These are phyloP conservation scores for Glaciozyma antarctica DNA, from an alignment of 768 basidiomycete genomes.

Conservation along the genomic window DNA sequence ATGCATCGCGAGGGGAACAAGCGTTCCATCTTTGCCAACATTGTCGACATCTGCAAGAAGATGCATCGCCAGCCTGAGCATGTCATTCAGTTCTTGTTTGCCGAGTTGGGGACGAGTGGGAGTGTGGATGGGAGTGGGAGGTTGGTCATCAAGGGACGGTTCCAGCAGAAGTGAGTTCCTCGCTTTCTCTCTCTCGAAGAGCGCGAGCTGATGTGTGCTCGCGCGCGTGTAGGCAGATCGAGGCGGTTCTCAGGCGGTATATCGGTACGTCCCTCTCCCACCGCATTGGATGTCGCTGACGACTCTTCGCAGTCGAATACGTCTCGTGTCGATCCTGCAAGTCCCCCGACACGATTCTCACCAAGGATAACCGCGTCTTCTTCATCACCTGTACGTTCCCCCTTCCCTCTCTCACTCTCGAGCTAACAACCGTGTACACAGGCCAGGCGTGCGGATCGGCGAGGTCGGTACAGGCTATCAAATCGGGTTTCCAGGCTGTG, in stretches of 20 bases:
- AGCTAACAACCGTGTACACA: conserved; percentile 47
- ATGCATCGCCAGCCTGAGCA: conserved; percentile 98
- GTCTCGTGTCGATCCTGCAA: conserved; percentile 99
- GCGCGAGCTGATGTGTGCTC: neutral
- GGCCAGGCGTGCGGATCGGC: conserved; percentile 84
- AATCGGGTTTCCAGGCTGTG: conserved; percentile 37
- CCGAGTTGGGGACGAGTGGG: conserved; percentile 97
- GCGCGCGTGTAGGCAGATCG: conserved; percentile 53
- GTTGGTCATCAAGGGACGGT: conserved; percentile 92
- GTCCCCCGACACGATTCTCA: conserved; percentile 89
- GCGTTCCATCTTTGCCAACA: conserved; percentile 92
- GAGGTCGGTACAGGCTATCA: conserved; percentile 89
- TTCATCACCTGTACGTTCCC: conserved; percentile 50
- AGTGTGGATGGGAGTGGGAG: conserved; percentile 85
- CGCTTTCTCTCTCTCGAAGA: neutral
- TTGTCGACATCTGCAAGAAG: conserved; percentile 92
- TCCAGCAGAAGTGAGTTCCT: conserved; percentile 61
- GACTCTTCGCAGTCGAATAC: conserved; percentile 66
- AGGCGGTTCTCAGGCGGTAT: conserved; percentile 90
- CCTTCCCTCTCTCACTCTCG: conserved; percentile 35
- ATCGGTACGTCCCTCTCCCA: conserved; percentile 49
- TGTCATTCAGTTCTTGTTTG: conserved; percentile 90
- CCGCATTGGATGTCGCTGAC: neutral
- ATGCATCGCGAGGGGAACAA: conserved; percentile 94
- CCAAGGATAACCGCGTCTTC: conserved; percentile 97